phyloP scores from a whole-genome alignment of 805 yeast species.

The Candida mattraensis region DNA sequence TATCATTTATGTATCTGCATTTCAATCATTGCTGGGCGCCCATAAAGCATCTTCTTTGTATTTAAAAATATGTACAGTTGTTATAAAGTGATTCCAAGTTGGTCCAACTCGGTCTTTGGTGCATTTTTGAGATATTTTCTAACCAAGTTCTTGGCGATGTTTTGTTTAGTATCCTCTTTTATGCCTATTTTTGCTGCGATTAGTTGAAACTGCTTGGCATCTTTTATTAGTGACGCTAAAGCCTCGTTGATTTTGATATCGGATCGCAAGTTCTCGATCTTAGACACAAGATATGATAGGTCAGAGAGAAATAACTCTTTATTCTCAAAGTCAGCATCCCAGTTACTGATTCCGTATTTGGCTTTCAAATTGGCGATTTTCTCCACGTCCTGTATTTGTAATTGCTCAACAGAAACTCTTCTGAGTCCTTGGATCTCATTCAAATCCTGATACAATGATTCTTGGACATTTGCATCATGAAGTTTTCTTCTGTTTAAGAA shows the following conservation, averaged over 20 bases:
- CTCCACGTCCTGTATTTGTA: slow-evolving; percentile 33
- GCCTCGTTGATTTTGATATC: slow-evolving; percentile 21
- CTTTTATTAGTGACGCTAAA: slow-evolving; percentile 23
- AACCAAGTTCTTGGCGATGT: slow-evolving; percentile 68
- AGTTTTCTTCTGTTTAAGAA: slow-evolving; percentile 52
- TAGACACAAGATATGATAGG: slow-evolving; percentile 23
- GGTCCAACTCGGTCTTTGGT: slow-evolving; percentile 26
- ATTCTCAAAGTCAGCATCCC: slow-evolving; percentile 26
- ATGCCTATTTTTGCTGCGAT: slow-evolving; percentile 38
- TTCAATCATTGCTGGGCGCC: neutral
- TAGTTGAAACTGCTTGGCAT: slow-evolving; percentile 35
- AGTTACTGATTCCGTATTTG: slow-evolving; percentile 30
- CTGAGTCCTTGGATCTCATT: slow-evolving; percentile 19
- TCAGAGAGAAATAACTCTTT: slow-evolving; percentile 32
- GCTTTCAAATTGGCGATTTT: slow-evolving; percentile 38
- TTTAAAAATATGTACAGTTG: slow-evolving; percentile 2
- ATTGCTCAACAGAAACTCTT: slow-evolving; percentile 14
- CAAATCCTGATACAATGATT: slow-evolving; percentile 34
- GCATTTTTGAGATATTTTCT: slow-evolving; percentile 50
- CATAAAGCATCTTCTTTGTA: no score
- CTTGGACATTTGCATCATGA: slow-evolving; percentile 20
- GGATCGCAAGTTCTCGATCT: slow-evolving; percentile 20
- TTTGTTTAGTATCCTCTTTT: slow-evolving; percentile 44
- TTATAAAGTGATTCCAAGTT: slow-evolving; percentile 27
- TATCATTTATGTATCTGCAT: slow-evolving; percentile 3